Conservation (phyloP, 441 rosid genomes). For the Bruguiera hainesii region DNA sequence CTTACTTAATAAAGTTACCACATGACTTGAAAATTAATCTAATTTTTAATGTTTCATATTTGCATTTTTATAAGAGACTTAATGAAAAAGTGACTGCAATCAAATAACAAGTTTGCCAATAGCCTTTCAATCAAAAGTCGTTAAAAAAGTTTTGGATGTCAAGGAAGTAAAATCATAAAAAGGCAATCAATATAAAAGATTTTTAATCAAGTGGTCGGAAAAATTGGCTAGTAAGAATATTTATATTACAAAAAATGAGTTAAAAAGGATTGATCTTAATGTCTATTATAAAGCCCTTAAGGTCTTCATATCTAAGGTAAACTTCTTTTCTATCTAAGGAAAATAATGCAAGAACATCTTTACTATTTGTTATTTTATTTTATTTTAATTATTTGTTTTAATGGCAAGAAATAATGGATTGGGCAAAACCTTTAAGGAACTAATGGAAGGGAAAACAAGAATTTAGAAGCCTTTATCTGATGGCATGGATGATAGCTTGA, state of each 20-base stretch:
- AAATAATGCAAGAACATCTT: neutral
- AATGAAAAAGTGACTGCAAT: neutral
- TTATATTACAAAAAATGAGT: neutral
- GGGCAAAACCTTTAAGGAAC: too few species aligned
- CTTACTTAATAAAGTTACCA: slow-evolving; percentile 5
- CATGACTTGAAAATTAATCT: slow-evolving; percentile 10
- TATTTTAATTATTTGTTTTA: too few species aligned
- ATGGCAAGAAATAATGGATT: too few species aligned
- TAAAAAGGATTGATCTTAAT: neutral
- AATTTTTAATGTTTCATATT: slow-evolving; percentile 2
- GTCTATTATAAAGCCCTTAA: neutral
- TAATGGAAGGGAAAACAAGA: too few species aligned
- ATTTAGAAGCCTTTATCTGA: too few species aligned
- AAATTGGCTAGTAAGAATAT: neutral
- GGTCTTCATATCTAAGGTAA: neutral
- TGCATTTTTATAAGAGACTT: slow-evolving; percentile 4
- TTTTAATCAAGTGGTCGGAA: slow-evolving; percentile 3
- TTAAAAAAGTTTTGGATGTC: neutral
- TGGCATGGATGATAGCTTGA: too few species aligned
- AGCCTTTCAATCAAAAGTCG: neutral
- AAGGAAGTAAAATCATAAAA: neutral
- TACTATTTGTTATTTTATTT: too few species aligned
- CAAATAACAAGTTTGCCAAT: neutral
- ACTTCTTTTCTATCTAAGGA: neutral
- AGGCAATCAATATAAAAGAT: neutral